Conservation (phyloP, 352 stramenopile genomes). For the Phytophthora chlamydospora region DNA sequence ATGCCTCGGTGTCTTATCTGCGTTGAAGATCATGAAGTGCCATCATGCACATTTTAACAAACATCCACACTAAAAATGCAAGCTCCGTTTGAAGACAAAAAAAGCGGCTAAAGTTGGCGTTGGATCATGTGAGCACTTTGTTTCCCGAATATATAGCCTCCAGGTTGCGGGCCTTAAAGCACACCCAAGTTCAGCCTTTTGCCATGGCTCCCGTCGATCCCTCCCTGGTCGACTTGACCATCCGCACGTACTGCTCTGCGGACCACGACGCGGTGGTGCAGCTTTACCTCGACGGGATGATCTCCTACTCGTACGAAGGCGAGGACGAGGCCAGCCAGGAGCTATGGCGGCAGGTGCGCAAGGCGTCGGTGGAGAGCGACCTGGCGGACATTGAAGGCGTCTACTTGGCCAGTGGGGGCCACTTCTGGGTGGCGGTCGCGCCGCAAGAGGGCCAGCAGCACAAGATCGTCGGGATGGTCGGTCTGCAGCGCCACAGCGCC, state of each 20-base stretch:
- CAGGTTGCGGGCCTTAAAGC: too few relatives aligned
- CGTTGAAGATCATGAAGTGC: background rate
- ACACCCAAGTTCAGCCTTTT: too few relatives aligned
- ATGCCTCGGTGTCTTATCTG: conserved; percentile 35
- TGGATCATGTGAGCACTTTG: too few relatives aligned
- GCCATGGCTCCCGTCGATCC: conserved; percentile 5
- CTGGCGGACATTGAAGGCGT: conserved; percentile 36
- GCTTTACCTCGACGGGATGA: conserved; percentile 43
- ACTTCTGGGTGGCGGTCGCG: conserved; percentile 44
- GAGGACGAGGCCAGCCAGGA: conserved; percentile 29
- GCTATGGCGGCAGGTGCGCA: conserved; percentile 29
- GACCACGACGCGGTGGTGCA: conserved; percentile 33
- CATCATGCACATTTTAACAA: background rate
- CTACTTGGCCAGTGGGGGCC: conserved; percentile 32
- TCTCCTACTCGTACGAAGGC: conserved; percentile 35
- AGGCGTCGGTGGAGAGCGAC: conserved; percentile 33
- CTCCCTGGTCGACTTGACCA: conserved; percentile 3
- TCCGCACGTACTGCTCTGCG: conserved; percentile 25
- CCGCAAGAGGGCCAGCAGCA: background rate
- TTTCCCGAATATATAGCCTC: too few relatives aligned
- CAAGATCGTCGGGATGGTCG: conserved; percentile 40
- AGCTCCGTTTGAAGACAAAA: too few relatives aligned
- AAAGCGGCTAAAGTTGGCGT: too few relatives aligned
- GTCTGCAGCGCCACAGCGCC: conserved; percentile 34
- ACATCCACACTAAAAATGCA: conserved; percentile 12